A percentile compares a stretch with the other conserved stretches of the same genome.
Evolutionary conservation across 306 rosid species (phyloP).

Genomic region (Sesbania bispinosa): DNA sequence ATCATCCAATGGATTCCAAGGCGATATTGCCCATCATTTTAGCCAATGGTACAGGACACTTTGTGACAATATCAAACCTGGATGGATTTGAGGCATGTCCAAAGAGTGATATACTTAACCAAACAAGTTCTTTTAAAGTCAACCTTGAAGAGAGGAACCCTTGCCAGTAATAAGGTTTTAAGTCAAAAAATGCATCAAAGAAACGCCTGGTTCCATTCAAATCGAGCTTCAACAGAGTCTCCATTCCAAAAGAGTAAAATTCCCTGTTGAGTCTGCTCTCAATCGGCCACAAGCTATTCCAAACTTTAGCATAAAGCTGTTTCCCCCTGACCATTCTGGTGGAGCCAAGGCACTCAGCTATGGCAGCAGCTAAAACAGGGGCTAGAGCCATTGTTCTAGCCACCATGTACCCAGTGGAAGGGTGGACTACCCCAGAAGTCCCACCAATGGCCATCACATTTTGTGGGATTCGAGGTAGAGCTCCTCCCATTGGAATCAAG

Average conservation of each 20-base stretch:
- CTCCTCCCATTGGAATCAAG: conserved; percentile 93
- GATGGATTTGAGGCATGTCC: conserved; percentile 59
- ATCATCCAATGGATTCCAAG: conserved; percentile 44
- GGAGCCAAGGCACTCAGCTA: conserved; percentile 73
- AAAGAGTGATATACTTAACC: conserved; percentile 57
- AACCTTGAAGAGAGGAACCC: conserved; percentile 83
- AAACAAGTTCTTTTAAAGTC: conserved; percentile 47
- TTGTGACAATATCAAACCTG: conserved; percentile 66
- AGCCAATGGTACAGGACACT: conserved; percentile 73
- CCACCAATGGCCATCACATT: conserved; percentile 79
- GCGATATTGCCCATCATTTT: conserved; percentile 67
- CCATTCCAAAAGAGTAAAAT: conserved; percentile 85
- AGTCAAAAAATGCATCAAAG: conserved; percentile 80
- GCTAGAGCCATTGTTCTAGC: conserved; percentile 66
- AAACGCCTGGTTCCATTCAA: conserved; percentile 63
- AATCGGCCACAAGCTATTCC: conserved; percentile 79
- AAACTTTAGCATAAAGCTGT: conserved; percentile 46
- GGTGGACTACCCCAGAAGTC: conserved; percentile 73
- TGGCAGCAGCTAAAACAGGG: conserved; percentile 46
- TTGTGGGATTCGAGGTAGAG: conserved; percentile 68
- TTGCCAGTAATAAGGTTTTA: conserved; percentile 71
- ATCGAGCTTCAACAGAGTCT: conserved; percentile 78
- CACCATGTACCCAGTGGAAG: conserved; percentile 86
- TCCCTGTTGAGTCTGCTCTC: conserved; percentile 57
- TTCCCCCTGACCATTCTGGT: conserved; percentile 79